These are phyloP conservation scores for Scheffersomyces titani DNA, from an alignment of 1,139 yeast species.

Conservation along the genomic window DNA sequence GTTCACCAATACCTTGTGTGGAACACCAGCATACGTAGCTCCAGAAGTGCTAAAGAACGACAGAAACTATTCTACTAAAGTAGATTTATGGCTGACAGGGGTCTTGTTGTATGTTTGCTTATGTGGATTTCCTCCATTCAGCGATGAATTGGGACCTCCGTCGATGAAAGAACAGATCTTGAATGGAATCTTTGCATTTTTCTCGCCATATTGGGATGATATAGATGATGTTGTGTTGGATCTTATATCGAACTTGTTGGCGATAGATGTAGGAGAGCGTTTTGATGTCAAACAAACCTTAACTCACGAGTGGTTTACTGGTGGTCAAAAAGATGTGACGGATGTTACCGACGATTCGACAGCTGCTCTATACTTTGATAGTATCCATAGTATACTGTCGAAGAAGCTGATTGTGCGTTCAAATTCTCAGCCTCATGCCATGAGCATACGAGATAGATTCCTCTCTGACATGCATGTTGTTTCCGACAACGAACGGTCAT, in stretches of 20 bases:
- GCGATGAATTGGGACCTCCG: constrained; percentile 81
- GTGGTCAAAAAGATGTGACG: neutral
- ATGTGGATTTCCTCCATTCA: constrained; percentile 85
- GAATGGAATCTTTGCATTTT: constrained; percentile 68
- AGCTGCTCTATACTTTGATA: neutral
- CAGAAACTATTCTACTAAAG: constrained; percentile 66
- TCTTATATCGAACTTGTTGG: constrained; percentile 59
- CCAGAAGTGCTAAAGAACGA: constrained; percentile 65
- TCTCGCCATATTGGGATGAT: constrained; percentile 79
- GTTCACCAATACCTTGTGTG: constrained; percentile 29
- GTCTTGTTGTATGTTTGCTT: constrained; percentile 73
- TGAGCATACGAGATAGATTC: constrained; percentile 34
- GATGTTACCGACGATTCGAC: neutral
- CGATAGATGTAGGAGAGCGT: constrained; percentile 58
- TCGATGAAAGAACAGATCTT: constrained; percentile 73
- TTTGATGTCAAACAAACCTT: constrained; percentile 52
- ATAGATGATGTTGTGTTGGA: constrained; percentile 66
- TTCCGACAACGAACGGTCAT: constrained; percentile 6
- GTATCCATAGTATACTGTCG: neutral
- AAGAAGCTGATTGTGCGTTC: constrained; percentile 15
- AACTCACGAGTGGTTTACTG: constrained; percentile 58
- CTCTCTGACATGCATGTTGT: constrained; percentile 27
- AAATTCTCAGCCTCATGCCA: constrained; percentile 28
- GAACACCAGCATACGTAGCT: constrained; percentile 53
- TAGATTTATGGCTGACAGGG: constrained; percentile 81